Percentiles rank a stretch among this genome's conserved stretches.
Conservation (phyloP, 1,284 basidiomycete species). For the Mycena citricolor region DNA sequence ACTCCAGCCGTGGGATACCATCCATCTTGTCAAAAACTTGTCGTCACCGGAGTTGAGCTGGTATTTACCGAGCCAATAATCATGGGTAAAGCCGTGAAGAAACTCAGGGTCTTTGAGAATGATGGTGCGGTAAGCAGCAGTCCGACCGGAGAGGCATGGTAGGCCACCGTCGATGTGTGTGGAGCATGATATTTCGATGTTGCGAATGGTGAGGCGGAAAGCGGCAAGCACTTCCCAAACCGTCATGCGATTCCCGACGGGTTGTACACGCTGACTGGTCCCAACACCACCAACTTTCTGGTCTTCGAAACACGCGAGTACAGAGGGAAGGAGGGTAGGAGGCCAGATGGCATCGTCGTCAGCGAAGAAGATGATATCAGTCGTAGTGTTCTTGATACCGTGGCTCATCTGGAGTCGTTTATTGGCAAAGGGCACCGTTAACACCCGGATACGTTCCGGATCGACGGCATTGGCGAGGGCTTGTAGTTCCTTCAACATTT, state of each 20-base stretch:
- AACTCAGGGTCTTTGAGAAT: conserved; percentile 94
- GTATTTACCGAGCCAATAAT: conserved; percentile 90
- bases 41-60: conserved; percentile 92
- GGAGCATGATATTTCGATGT: conserved; percentile 86
- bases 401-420: conserved; percentile 92
- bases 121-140: conserved; percentile 88
- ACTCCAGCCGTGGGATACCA: conserved; percentile 92
- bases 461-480: conserved; percentile 86
- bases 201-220: conserved; percentile 87
- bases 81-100: conserved; percentile 88
- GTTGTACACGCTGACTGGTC: conserved; percentile 85
- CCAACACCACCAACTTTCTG: conserved; percentile 91
- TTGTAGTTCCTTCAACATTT: conserved; percentile 83
- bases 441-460: conserved; percentile 77
- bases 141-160: conserved; percentile 88
- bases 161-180: conserved; percentile 92
- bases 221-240: conserved; percentile 93
- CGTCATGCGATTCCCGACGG: conserved; percentile 76
- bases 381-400: conserved; percentile 84
- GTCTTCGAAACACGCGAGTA: conserved; percentile 90
- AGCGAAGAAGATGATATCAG: conserved; percentile 94
- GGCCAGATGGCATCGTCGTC: conserved; percentile 97
- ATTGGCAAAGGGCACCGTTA: conserved; percentile 90
- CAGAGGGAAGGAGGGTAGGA: conserved; percentile 78
- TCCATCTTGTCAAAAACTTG: conserved; percentile 95